A percentile compares a stretch with the other conserved stretches of the same genome.
phyloP scores from a whole-genome alignment of 2,329 filamentous ascomycete genomes.

The Dryadomyces quercivorus region DNA sequence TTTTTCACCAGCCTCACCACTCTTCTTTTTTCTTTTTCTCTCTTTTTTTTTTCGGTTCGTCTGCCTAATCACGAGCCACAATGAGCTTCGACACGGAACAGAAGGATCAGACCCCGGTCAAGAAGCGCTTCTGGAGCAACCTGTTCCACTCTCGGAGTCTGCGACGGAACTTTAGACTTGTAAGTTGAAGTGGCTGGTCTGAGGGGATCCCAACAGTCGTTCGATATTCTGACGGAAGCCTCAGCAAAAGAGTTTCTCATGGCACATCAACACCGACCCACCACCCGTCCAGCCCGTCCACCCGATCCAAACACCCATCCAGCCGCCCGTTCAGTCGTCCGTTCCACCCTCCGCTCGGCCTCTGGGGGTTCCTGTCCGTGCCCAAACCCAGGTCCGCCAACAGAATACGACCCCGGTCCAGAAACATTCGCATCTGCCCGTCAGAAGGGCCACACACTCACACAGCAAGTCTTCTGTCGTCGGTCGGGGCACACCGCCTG shows the following conservation, averaged over 20 bases:
- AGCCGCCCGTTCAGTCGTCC: not conserved
- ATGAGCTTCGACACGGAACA: constrained; percentile 21
- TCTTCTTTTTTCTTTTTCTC: not conserved
- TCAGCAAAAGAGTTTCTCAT: constrained; percentile 19
- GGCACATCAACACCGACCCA: constrained; percentile 1
- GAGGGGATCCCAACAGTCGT: too few relatives aligned
- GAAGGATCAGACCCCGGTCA: constrained; percentile 30
- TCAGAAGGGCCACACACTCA: not conserved
- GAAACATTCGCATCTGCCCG: not conserved
- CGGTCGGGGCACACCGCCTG: not conserved
- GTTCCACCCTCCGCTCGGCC: not conserved
- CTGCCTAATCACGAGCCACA: not conserved
- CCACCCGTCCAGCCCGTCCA: not conserved
- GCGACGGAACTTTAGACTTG: constrained; percentile 22
- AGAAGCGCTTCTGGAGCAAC: constrained; percentile 33
- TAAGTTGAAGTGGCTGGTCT: constrained; percentile 12
- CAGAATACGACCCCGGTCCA: not conserved
- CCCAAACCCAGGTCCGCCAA: not conserved
- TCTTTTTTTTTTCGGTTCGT: not conserved
- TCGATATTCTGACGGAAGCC: constrained; percentile 1
- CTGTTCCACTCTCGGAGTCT: constrained; percentile 37
- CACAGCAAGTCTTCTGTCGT: not conserved
- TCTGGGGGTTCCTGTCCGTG: not conserved
- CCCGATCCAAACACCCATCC: not conserved
- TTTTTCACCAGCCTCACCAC: not conserved